These are phyloP conservation scores for Trichoderma atrobrunneum DNA, from an alignment of 2,329 filamentous ascomycete genomes.

Conservation along the genomic window DNA sequence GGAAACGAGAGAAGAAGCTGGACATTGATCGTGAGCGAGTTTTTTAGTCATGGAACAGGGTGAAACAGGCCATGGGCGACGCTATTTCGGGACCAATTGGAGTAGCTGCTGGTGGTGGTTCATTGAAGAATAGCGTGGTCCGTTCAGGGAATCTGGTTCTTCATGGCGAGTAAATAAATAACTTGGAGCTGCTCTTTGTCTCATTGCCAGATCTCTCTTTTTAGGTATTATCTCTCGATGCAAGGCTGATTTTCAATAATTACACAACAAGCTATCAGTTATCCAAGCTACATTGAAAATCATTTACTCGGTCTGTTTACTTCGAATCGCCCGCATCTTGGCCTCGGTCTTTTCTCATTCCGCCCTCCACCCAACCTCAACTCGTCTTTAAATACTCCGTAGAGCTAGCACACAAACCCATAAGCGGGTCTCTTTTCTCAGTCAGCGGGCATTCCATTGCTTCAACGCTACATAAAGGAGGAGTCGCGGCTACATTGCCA, in stretches of 20 bases:
- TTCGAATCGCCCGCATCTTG: no score
- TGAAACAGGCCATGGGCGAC: neutral
- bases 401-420: neutral
- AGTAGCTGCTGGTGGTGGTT: neutral
- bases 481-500: neutral
- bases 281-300: neutral
- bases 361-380: neutral
- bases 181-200: neutral
- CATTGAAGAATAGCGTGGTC: neutral
- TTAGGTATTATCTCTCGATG: neutral
- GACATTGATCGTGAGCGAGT: neutral
- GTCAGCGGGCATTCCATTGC: neutral
- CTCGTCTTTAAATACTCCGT: neutral
- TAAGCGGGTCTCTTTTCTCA: constrained; percentile 1
- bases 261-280: neutral
- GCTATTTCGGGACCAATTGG: neutral
- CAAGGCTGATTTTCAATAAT: neutral
- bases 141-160: neutral
- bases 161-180: neutral
- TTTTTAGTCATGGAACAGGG: constrained; percentile 2
- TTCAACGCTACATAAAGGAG: constrained; percentile 4
- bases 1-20: neutral
- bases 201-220: neutral
- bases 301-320: no score
- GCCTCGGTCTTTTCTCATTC: neutral